A percentile compares a stretch with the other conserved stretches of the same genome.
Evolutionary conservation across 2,329 filamentous ascomycete genomes (phyloP).

Genomic region (Karstenula rhodostoma): DNA sequence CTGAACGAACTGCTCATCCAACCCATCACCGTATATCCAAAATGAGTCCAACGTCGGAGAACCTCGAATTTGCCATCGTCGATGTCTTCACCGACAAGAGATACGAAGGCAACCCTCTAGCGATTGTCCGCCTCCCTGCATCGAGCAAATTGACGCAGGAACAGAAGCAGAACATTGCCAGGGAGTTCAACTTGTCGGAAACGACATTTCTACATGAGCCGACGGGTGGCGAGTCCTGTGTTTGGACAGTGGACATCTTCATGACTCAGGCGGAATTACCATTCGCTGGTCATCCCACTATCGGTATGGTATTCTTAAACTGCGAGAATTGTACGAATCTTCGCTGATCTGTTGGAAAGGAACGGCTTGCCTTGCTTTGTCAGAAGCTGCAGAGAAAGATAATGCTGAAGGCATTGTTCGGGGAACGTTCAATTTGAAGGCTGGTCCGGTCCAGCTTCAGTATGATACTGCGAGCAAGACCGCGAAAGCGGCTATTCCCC

Average conservation of each 20-base stretch:
- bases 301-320: constrained; percentile 50
- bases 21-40: not conserved
- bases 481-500: constrained; percentile 71
- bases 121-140: constrained; percentile 60
- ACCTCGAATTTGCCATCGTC: constrained; percentile 1
- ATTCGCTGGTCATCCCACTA: constrained; percentile 66
- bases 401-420: constrained; percentile 34
- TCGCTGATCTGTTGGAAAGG: not conserved
- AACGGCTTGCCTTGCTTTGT: constrained; percentile 58
- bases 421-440: constrained; percentile 54
- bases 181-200: constrained; percentile 67
- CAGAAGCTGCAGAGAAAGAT: constrained; percentile 34
- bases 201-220: constrained; percentile 62
- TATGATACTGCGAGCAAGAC: constrained; percentile 52
- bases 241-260: constrained; percentile 64
- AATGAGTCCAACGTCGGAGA: not conserved
- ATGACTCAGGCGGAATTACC: constrained; percentile 60
- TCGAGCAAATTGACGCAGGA: constrained; percentile 51
- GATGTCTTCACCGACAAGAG: constrained; percentile 55
- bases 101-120: constrained; percentile 63
- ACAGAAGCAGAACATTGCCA: constrained; percentile 62
- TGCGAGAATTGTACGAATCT: no score
- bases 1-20: no score
- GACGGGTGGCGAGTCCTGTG: constrained; percentile 26
- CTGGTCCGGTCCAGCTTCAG: constrained; percentile 53